Conservation (phyloP, 306 rosid genomes). For the Vigna reflexopilosa region DNA sequence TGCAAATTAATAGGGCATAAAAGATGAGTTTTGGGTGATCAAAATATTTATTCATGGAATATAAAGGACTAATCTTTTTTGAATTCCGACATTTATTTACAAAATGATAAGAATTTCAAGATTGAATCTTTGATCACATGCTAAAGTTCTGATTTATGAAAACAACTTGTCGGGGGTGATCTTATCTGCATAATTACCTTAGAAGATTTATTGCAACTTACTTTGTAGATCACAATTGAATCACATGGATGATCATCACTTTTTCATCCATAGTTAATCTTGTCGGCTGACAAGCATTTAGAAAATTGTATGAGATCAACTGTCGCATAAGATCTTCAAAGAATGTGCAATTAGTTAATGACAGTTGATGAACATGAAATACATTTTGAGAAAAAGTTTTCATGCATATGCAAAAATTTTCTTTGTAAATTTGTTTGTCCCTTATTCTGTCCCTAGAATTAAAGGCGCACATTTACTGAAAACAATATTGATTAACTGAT, state of each 20-base stretch:
- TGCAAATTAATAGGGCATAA: neutral
- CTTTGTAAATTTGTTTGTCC: neutral
- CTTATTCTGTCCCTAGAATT: neutral
- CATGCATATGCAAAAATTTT: neutral
- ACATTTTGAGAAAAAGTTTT: neutral
- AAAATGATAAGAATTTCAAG: too few relatives aligned
- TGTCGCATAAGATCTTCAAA: neutral
- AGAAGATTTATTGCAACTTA: too few relatives aligned
- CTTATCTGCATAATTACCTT: too few relatives aligned
- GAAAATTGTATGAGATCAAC: neutral
- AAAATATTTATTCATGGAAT: neutral
- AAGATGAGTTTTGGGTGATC: too few relatives aligned
- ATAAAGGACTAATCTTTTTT: too few relatives aligned
- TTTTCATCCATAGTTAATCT: too few relatives aligned
- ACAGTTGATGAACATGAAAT: slow-evolving; percentile 3
- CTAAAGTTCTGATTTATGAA: too few relatives aligned
- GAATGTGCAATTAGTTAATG: neutral
- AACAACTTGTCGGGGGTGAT: too few relatives aligned
- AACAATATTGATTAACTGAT: neutral
- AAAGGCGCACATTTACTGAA: neutral
- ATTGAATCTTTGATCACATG: too few relatives aligned
- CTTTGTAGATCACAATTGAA: too few relatives aligned
- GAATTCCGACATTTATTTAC: too few relatives aligned
- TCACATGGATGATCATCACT: neutral
- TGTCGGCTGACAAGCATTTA: neutral